Conservation (phyloP, 805 yeast genomes). For the Metschnikowia colocasiae region DNA sequence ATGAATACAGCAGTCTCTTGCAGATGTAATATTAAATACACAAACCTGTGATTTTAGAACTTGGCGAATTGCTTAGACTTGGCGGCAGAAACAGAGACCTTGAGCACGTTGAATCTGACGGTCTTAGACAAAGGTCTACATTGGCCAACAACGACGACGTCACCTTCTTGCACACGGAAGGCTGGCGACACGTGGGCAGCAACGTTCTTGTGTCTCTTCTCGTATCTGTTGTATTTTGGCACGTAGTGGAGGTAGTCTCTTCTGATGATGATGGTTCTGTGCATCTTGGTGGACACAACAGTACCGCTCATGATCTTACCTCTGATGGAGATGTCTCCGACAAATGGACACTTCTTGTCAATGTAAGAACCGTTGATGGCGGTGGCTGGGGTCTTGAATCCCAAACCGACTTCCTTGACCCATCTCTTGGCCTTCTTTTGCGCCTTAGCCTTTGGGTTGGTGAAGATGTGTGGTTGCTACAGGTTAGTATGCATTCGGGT, state of each 20-base stretch:
- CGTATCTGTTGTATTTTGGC: constrained; percentile 99
- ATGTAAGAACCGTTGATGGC: constrained; percentile 99
- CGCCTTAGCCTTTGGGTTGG: constrained; percentile 99
- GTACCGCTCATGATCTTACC: constrained; percentile 99
- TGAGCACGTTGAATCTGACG: constrained; percentile 98
- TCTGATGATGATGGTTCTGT: constrained; percentile 99
- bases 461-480: constrained; percentile 99
- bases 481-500: constrained; percentile 33
- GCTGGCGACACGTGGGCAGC: constrained; percentile 99
- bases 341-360: constrained; percentile 99
- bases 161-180: constrained; percentile 99
- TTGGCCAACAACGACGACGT: constrained; percentile 98
- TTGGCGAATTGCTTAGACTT: constrained; percentile 94
- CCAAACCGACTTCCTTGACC: constrained; percentile 99
- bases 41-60: constrained; percentile 57
- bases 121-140: constrained; percentile 99
- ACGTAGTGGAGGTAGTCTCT: constrained; percentile 99
- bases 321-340: constrained; percentile 95
- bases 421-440: constrained; percentile 99
- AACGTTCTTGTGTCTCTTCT: constrained; percentile 99
- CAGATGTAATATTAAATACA: constrained; percentile 21
- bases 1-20: constrained; percentile 8
- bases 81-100: constrained; percentile 86
- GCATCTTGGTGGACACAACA: constrained; percentile 99
- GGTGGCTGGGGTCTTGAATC: constrained; percentile 99